Base-by-base conservation (phyloP, 1,284 basidiomycete species). In the Porogramme epimiltina region DNA sequence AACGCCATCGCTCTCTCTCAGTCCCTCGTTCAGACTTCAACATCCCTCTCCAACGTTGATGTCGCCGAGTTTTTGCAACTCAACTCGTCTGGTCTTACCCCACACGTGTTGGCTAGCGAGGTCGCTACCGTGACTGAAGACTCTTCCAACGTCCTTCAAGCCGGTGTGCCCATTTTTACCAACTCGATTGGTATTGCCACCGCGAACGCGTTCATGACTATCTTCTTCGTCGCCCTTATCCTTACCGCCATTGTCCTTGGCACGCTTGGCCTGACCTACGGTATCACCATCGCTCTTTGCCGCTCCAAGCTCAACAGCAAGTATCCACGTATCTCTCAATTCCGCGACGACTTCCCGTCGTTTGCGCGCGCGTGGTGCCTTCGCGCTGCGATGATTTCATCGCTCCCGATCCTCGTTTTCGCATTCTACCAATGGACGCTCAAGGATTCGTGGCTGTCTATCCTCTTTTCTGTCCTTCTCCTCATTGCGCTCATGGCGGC, bases 381-480 rank as follows among this genome's bases (percentile, higher is more conserved):
- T 39, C 81, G 87, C 40, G 60, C 81, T 58, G 82, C 76, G 20
- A 67, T 94, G 22, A 70, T 89, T 45, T 73, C 79, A 31, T 74
- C 85, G 55, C 73, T 82, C 43, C 94, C 94, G 8, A 72, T 93
- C 49, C 71, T 84, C 58, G 80, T 89, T 52, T 92, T 96, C 62
- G 75, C 81, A 6, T 83, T 96, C 65, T 93, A 88, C 70, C 93
- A 96, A 67, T 96, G 93, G 91, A 89, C 87, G 0, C 76, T 96
- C 52, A 78, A 81, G 52, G 92, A 95, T 68, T 94, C 92, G 0
- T 91, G 89, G 83, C 76, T 94, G 1, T 82, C 93, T 0, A 73
- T 79, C 45, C 67, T 90, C 11, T 71, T 92, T 22, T 84, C 89
- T 3, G 84, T 86, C 43, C 60, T 90, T 47, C 73, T 86, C 42